Evolutionary conservation across 1,139 yeast genomes (phyloP).

Genomic region (Geotrichum carabidarum): DNA sequence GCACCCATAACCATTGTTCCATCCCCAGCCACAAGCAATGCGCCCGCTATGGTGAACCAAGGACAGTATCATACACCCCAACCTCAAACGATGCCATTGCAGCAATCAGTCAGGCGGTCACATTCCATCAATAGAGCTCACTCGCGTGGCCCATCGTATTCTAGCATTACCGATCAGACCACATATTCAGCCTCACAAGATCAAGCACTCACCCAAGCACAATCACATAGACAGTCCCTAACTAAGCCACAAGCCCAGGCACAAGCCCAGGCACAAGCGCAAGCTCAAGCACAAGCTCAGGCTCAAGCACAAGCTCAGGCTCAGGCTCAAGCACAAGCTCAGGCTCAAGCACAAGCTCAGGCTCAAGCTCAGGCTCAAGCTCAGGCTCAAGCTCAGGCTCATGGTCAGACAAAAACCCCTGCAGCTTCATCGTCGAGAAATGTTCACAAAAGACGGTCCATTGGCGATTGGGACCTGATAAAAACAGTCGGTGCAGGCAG

Average conservation of each 20-base stretch:
- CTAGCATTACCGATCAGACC: background rate
- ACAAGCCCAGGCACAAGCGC: background rate
- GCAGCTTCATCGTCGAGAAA: slow-evolving; percentile 4
- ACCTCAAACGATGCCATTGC: background rate
- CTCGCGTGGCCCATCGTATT: slow-evolving; percentile 2
- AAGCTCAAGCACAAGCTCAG: background rate
- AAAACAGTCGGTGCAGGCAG: slow-evolving; percentile 97
- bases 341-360: slow-evolving; percentile 6
- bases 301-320: slow-evolving; percentile 5
- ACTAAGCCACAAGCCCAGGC: background rate
- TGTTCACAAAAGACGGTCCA: slow-evolving; percentile 58
- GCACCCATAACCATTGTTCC: background rate
- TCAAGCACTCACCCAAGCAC: background rate
- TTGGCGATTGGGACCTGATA: slow-evolving; percentile 96
- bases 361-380: slow-evolving; percentile 9
- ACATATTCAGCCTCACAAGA: background rate
- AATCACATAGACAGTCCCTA: no score
- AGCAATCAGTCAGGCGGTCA: background rate
- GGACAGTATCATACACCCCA: background rate
- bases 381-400: background rate
- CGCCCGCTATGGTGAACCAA: background rate
- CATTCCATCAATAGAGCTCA: background rate
- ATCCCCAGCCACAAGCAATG: background rate
- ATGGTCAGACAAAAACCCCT: slow-evolving; percentile 8
- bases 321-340: slow-evolving; percentile 5